phyloP scores from a whole-genome alignment of 1,139 yeast species.

The Taphrina confusa region DNA sequence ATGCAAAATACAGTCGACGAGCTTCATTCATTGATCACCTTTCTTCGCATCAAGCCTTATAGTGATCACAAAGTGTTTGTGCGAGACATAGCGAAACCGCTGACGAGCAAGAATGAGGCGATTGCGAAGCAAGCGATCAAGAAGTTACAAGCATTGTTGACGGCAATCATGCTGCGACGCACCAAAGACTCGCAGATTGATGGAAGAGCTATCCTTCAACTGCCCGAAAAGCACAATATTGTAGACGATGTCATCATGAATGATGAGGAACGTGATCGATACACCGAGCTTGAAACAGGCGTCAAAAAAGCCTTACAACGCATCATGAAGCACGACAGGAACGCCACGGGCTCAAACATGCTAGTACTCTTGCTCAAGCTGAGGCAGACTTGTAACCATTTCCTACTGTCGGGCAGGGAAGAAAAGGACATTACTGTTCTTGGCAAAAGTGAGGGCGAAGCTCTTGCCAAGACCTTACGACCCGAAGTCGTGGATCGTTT shows the following conservation, averaged over 20 bases:
- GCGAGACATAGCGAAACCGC: constrained; percentile 60
- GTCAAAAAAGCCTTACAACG: constrained; percentile 72
- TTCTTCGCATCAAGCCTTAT: constrained; percentile 61
- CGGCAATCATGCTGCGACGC: constrained; percentile 76
- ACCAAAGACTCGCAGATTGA: constrained; percentile 58
- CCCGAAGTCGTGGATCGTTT: constrained; percentile 40
- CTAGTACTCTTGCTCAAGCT: constrained; percentile 73
- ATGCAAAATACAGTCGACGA: constrained; percentile 86
- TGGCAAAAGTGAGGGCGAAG: constrained; percentile 1
- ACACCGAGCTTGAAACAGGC: constrained; percentile 78
- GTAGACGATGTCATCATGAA: constrained; percentile 71
- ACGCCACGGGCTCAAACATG: constrained; percentile 21
- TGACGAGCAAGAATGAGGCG: constrained; percentile 49
- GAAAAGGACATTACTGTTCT: constrained; percentile 11
- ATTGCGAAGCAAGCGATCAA: constrained; percentile 51
- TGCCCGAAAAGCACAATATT: constrained; percentile 79
- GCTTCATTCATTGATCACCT: constrained; percentile 71
- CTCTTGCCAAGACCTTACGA: constrained; percentile 35
- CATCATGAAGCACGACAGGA: constrained; percentile 49
- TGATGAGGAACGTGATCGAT: constrained; percentile 86
- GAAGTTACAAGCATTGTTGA: constrained; percentile 70
- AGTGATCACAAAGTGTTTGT: constrained; percentile 57
- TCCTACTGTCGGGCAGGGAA: constrained; percentile 65
- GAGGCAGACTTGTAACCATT: constrained; percentile 90
- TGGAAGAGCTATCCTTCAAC: constrained; percentile 59